A percentile compares a stretch with the other conserved stretches of the same genome.
These are phyloP conservation scores for Boletus rex-veris DNA, from an alignment of 768 basidiomycete species.

Conservation along the genomic window DNA sequence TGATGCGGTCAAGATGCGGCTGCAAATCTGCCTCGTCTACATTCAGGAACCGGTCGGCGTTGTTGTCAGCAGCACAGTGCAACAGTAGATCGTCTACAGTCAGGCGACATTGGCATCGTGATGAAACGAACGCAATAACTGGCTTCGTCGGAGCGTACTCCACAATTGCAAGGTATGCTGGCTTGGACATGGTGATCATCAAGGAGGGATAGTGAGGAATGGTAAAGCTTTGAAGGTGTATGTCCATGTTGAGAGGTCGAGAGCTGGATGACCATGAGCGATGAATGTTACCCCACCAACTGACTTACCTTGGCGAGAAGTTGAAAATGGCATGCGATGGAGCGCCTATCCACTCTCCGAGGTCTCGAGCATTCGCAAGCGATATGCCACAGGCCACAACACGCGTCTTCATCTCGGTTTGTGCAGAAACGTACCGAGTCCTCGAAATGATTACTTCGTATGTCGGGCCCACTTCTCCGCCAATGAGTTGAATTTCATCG, in stretches of 20 bases:
- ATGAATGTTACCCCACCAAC: constrained; percentile 1
- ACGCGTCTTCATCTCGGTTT: constrained; percentile 88
- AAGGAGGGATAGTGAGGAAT: constrained; percentile 98
- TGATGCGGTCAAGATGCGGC: constrained; percentile 83
- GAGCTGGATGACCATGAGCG: constrained; percentile 49
- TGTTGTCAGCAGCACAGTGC: constrained; percentile 85
- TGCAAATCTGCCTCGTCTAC: constrained; percentile 78
- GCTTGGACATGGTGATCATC: constrained; percentile 99
- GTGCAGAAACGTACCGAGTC: constrained; percentile 93
- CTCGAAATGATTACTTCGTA: constrained; percentile 96
- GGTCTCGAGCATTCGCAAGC: constrained; percentile 89
- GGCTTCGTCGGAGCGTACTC: constrained; percentile 86
- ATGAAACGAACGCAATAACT: constrained; percentile 90
- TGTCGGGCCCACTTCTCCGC: constrained; percentile 92
- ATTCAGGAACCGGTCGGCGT: constrained; percentile 85
- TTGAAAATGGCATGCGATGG: constrained; percentile 95
- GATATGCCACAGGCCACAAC: constrained; percentile 95
- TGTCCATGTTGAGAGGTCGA: constrained; percentile 95
- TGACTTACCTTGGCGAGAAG: constrained; percentile 79
- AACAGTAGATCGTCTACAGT: constrained; percentile 89
- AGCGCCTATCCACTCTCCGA: constrained; percentile 98
- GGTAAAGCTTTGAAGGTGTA: constrained; percentile 92
- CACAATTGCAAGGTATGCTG: constrained; percentile 87
- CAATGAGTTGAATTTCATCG: constrained; percentile 93
- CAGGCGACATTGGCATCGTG: constrained; percentile 88